Base-by-base conservation (phyloP, 2,329 filamentous ascomycete species). In the Trichophyton simii region DNA sequence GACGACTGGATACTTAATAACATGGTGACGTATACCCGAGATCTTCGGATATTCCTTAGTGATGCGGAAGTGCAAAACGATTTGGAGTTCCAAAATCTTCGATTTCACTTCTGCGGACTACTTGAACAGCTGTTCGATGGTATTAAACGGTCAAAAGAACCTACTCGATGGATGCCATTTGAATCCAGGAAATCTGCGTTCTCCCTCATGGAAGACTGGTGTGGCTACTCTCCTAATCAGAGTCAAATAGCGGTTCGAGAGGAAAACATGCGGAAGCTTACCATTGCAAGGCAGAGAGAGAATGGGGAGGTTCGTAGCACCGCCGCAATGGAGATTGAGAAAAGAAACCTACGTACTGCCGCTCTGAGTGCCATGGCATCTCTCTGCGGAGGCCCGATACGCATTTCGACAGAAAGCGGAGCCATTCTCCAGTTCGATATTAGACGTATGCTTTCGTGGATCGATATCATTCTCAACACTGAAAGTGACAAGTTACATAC, bases 191-290 rank as follows among this genome's bases (percentile, higher is more conserved):
- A 96, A 71, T 96, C 94, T 3, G 88, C 92, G 0, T 99, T 99
- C 70, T 87, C 91, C 0, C 77, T 99, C 57, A 97, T 99, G 91
- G 94, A 99, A 74, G 92, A 97, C 66, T 99, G 95, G 95, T 99
- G 94, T 71, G 94, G 94, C 1, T 96, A 95, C 72, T 96, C 91
- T 6, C 90, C 91, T 0, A 96, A 96, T 65, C 90, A 95, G 71
- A 80, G 78, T 13, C 88, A 95, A 65, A 88, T 96, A 46, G 83
- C 86, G 3, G 85, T 87, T 62, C 82, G 90, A 64, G 91, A 96
- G 73, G 88, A 95, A 64, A 87, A 83, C 41, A 95, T 96, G 87
- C 83, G 89, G 50, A 88, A 91, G 67, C 89, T 88, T 2, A 81
- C 94, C 66, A 85, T 95, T 41, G 85, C 92, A 59, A 87, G 90